A percentile compares a stretch with the other conserved stretches of the same genome.
Evolutionary conservation across 805 yeast species (phyloP).

Genomic region (Cyberlindnera bimundalis): DNA sequence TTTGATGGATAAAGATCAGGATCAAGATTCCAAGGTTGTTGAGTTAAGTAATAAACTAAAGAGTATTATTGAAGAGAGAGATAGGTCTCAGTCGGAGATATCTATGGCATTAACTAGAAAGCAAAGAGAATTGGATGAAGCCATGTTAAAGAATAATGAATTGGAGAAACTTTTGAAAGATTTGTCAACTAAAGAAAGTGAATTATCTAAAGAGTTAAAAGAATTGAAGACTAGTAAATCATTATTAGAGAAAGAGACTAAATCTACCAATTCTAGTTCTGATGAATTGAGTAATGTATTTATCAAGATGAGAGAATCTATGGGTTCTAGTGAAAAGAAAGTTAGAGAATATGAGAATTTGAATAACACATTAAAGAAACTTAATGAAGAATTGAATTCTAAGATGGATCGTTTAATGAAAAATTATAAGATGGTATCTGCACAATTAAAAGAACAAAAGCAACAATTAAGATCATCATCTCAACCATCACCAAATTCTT

Average conservation of each 20-base stretch:
- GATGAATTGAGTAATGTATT: conserved; percentile 32
- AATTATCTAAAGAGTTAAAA: conserved; percentile 29
- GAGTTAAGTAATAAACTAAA: conserved; percentile 53
- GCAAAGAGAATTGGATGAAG: conserved; percentile 65
- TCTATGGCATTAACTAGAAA: conserved; percentile 48
- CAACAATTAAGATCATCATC: conserved; percentile 4
- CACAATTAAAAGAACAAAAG: conserved; percentile 38
- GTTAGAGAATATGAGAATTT: conserved; percentile 53
- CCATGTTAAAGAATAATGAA: conserved; percentile 40
- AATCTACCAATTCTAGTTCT: conserved; percentile 28
- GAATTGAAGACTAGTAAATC: conserved; percentile 30
- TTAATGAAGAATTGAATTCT: conserved; percentile 64
- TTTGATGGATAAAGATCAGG: conserved; percentile 64
- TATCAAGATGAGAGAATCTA: conserved; percentile 48
- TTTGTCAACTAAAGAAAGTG: conserved; percentile 36
- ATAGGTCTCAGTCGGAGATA: conserved; percentile 51
- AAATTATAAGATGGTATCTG: conserved; percentile 61
- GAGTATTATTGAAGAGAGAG: conserved; percentile 56
- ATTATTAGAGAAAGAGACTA: conserved; percentile 27
- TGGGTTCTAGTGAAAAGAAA: conserved; percentile 48
- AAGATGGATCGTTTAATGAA: conserved; percentile 68
- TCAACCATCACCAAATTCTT: conserved; percentile 15
- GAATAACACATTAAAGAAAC: conserved; percentile 49
- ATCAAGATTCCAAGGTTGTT: conserved; percentile 44
- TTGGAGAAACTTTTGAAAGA: conserved; percentile 36